These are phyloP conservation scores for Golubevia sp. DNA, from an alignment of 1,284 basidiomycete species.

Conservation along the genomic window DNA sequence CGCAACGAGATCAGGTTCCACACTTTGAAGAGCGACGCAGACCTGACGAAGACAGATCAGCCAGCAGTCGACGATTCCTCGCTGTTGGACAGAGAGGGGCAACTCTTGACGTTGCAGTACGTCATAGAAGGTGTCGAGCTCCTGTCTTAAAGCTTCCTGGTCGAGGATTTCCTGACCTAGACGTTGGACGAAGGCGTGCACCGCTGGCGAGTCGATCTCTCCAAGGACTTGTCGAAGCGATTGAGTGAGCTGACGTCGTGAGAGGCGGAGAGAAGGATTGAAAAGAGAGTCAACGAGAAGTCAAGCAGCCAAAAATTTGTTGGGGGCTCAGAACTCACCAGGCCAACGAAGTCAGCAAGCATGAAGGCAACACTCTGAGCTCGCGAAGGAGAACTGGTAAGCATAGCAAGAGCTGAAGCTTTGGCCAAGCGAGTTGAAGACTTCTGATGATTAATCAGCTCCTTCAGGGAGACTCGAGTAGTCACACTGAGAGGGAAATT, in stretches of 20 bases:
- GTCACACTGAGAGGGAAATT: background rate
- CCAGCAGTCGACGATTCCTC: slow-evolving; percentile 3
- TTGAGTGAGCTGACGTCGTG: slow-evolving; percentile 2
- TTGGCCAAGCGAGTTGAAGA: slow-evolving; percentile 21
- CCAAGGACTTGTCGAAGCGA: background rate
- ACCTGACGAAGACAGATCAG: slow-evolving; percentile 4
- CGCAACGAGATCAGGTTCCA: background rate
- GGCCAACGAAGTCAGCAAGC: slow-evolving; percentile 4
- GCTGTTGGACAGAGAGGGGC: background rate
- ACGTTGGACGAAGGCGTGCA: slow-evolving; percentile 1
- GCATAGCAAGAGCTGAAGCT: slow-evolving; percentile 17
- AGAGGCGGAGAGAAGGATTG: background rate
- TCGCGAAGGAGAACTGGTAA: slow-evolving; percentile 23
- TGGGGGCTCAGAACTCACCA: slow-evolving; percentile 3
- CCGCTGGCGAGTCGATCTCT: slow-evolving; percentile 3
- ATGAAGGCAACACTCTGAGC: slow-evolving; percentile 3
- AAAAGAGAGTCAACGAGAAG: background rate
- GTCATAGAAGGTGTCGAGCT: slow-evolving; percentile 1
- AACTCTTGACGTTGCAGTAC: background rate
- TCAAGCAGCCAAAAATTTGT: too few relatives aligned
- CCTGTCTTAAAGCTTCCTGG: background rate
- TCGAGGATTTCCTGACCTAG: slow-evolving; percentile 3
- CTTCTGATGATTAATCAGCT: slow-evolving; percentile 20
- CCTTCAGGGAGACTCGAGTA: slow-evolving; percentile 15
- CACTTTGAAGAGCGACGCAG: slow-evolving; percentile 2